A percentile compares a stretch with the other conserved stretches of the same genome.
Conservation (phyloP, 345 rosid genomes). For the Citrus glauca region DNA sequence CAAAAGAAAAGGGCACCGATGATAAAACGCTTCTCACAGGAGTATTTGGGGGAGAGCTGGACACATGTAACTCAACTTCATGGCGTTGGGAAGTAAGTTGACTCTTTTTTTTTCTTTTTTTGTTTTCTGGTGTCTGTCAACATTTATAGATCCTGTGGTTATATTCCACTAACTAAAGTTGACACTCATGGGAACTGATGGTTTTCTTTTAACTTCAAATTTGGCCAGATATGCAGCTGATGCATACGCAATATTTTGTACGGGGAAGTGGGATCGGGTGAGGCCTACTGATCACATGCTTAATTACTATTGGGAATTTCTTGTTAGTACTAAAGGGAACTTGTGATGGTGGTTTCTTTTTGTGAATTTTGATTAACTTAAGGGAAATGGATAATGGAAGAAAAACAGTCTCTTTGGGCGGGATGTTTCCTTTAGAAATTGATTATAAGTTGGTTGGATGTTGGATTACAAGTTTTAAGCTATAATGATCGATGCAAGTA, state of each 20-base stretch:
- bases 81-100: constrained; percentile 69
- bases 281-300: constrained; percentile 66
- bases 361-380: neutral
- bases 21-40: constrained; percentile 56
- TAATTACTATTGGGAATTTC: constrained; percentile 67
- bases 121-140: neutral
- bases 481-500: neutral
- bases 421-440: neutral
- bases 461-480: neutral
- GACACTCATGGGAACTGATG: neutral
- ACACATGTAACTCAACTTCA: constrained; percentile 76
- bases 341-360: neutral
- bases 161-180: neutral
- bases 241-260: constrained; percentile 86
- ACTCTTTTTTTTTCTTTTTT: neutral
- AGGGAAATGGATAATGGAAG: neutral
- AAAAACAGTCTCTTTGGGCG: neutral
- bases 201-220: neutral
- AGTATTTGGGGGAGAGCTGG: constrained; percentile 67
- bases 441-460: neutral
- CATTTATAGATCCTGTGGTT: neutral
- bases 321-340: constrained; percentile 9
- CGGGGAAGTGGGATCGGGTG: constrained; percentile 72
- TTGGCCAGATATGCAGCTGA: constrained; percentile 76
- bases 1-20: constrained; percentile 53